Conservation (phyloP, 169 alveolate species). For the Amoebophrya sp. region DNA sequence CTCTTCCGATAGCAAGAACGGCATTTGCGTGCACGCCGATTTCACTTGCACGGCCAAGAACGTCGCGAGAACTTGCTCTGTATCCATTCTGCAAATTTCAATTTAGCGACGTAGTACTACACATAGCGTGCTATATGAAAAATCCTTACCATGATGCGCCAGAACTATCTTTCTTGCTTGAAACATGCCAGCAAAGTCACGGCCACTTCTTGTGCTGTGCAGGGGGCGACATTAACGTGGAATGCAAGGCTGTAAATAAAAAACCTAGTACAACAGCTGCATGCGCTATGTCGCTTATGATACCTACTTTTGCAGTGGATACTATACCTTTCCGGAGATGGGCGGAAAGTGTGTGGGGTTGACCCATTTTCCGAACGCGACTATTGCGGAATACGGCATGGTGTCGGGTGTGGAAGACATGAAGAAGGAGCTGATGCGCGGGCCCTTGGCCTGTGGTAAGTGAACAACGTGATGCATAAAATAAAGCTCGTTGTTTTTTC, state of each 20-base stretch:
- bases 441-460: not conserved
- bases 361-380: constrained; percentile 43
- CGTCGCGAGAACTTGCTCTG: constrained; percentile 46
- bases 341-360: constrained; percentile 41
- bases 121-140: constrained; percentile 28
- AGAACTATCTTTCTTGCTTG: not conserved
- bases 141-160: not conserved
- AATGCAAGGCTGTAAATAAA: not conserved
- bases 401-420: constrained; percentile 11
- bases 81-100: constrained; percentile 9
- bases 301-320: too few species aligned
- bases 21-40: constrained; percentile 45
- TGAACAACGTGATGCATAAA: too few species aligned
- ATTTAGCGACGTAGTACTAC: not conserved
- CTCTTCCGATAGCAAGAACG: constrained; percentile 42
- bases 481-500: too few species aligned
- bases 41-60: constrained; percentile 41
- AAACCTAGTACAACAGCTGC: too few species aligned
- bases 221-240: not conserved
- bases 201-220: not conserved
- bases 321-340: not conserved
- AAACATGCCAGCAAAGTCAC: not conserved
- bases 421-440: not conserved
- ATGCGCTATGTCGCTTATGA: not conserved
- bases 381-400: constrained; percentile 48